Conservation (phyloP, 2,329 filamentous ascomycete genomes). For the Fusarium sulawesiense region DNA sequence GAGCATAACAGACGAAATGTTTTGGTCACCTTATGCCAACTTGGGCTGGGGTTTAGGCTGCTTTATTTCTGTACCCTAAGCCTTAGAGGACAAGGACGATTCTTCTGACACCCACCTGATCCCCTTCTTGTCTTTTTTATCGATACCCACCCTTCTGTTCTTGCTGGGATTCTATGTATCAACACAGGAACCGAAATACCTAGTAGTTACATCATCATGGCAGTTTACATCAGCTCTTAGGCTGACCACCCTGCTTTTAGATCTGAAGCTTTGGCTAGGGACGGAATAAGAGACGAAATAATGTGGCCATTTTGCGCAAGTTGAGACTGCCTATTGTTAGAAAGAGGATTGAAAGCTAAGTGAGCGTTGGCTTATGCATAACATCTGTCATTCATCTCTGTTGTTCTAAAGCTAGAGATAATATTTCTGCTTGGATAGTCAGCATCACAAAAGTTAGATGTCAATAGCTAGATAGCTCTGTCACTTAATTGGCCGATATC, state of each 20-base stretch:
- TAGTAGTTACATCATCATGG: background rate
- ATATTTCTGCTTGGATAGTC: background rate
- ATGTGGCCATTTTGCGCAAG: background rate
- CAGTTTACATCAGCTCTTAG: background rate
- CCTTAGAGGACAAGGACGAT: too few relatives aligned
- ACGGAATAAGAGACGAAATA: background rate
- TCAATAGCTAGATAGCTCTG: background rate
- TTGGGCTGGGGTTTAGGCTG: too few relatives aligned
- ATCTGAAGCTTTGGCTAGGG: background rate
- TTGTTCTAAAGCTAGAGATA: background rate
- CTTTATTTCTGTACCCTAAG: too few relatives aligned
- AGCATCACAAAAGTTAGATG: background rate
- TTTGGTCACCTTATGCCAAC: too few relatives aligned
- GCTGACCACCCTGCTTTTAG: background rate
- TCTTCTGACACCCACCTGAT: too few relatives aligned
- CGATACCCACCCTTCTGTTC: background rate
- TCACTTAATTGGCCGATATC: background rate
- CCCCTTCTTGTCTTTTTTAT: background rate
- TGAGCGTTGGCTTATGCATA: background rate
- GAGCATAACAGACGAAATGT: too few relatives aligned
- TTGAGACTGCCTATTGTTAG: background rate
- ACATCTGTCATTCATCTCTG: background rate
- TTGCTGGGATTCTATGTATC: background rate
- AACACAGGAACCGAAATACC: background rate
- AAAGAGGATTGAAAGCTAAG: background rate